A percentile compares a stretch with the other conserved stretches of the same genome.
Conservation (phyloP, 2,329 filamentous ascomycete species). For the Orbilia blumenaviensis region DNA sequence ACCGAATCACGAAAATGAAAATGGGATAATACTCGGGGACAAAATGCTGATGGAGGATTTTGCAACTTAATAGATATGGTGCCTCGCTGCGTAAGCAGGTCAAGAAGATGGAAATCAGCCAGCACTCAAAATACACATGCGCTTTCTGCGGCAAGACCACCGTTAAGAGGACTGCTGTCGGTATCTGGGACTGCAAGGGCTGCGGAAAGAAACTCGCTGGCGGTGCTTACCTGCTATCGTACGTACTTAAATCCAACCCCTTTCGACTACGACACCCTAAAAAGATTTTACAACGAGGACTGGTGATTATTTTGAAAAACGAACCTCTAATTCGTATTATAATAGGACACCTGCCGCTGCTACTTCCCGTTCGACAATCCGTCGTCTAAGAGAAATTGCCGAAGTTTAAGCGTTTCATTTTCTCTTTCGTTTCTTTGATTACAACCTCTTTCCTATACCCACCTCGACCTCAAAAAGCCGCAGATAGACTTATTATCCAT, state of each 20-base stretch:
- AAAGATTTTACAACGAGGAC: not conserved
- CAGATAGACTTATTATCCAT: conserved; percentile 44
- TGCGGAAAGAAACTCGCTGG: conserved; percentile 95
- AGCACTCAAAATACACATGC: conserved; percentile 97
- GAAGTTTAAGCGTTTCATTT: conserved; percentile 74
- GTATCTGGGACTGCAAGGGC: conserved; percentile 95
- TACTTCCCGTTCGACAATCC: conserved; percentile 93
- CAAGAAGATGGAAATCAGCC: conserved; percentile 99
- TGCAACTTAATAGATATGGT: conserved; percentile 76
- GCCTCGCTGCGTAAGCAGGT: conserved; percentile 98
- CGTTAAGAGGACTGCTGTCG: conserved; percentile 88
- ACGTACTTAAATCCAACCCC: conserved; percentile 70
- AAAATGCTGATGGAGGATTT: conserved; percentile 38
- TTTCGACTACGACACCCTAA: not conserved
- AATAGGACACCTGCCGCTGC: conserved; percentile 86
- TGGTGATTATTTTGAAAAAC: not conserved
- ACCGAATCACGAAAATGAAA: conserved; percentile 17
- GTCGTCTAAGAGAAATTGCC: conserved; percentile 95
- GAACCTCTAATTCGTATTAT: not conserved
- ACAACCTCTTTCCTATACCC: conserved; percentile 48
- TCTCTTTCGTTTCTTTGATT: conserved; percentile 28
- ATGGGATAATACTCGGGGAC: conserved; percentile 17
- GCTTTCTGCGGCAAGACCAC: conserved; percentile 98
- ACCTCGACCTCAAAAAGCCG: conserved; percentile 38
- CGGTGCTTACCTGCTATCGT: conserved; percentile 96